A percentile compares a stretch with the other conserved stretches of the same genome.
Evolutionary conservation across 2,329 filamentous ascomycete species (phyloP).

Genomic region (Aspergillus luchuensis): DNA sequence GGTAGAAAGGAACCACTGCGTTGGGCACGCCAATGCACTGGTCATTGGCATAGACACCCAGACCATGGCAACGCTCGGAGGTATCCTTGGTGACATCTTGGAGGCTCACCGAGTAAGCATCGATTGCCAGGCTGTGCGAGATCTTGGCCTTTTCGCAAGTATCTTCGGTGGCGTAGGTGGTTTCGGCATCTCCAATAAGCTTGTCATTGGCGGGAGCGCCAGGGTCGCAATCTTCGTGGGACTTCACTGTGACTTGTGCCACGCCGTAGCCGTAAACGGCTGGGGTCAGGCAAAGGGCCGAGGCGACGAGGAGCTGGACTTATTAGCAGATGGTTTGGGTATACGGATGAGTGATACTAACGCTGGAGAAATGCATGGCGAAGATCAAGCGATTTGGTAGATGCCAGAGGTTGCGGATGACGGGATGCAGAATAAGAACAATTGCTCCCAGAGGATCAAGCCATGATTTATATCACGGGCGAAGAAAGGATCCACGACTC

Average conservation of each 20-base stretch:
- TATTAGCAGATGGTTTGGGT: not conserved
- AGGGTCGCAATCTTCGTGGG: slow-evolving; percentile 17
- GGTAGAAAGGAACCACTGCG: slow-evolving; percentile 15
- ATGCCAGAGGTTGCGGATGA: not conserved
- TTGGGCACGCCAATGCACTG: slow-evolving; percentile 18
- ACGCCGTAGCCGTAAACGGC: slow-evolving; percentile 19
- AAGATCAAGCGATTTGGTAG: not conserved
- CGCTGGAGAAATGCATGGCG: slow-evolving; percentile 18
- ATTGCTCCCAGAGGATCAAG: not conserved
- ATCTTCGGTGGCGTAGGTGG: slow-evolving; percentile 10
- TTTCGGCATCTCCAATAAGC: not conserved
- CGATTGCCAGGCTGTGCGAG: slow-evolving; percentile 20
- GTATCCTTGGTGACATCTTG: slow-evolving; percentile 16
- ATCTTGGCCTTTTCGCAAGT: slow-evolving; percentile 18
- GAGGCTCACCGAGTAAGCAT: slow-evolving; percentile 19
- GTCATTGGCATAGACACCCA: slow-evolving; percentile 18
- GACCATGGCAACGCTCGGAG: slow-evolving; percentile 12
- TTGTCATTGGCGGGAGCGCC: not conserved
- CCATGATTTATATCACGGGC: not conserved
- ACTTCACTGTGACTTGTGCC: slow-evolving; percentile 11
- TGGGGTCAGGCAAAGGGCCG: slow-evolving; percentile 17
- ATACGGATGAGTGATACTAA: slow-evolving; percentile 1
- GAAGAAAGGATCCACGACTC: not conserved
- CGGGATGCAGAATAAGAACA: not conserved
- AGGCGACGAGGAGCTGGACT: slow-evolving; percentile 16